Evolutionary conservation across 164 flowering plant genomes (phyloP).

Genomic region (Vitis riparia): DNA sequence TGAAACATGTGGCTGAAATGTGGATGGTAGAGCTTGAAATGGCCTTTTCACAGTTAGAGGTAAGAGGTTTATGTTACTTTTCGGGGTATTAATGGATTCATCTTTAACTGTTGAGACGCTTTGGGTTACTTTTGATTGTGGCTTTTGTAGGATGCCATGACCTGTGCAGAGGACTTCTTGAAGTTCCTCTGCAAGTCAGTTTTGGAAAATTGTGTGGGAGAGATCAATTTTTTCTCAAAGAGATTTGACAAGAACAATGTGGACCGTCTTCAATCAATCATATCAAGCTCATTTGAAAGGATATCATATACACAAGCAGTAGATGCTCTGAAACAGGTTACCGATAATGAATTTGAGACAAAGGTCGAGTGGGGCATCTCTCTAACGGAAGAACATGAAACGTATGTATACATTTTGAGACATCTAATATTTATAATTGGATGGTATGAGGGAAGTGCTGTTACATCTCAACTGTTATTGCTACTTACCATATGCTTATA

Average conservation of each 20-base stretch:
- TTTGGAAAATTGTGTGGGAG: conserved; percentile 59
- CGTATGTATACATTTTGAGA: conserved; percentile 34
- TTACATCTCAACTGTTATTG: neutral
- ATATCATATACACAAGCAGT: conserved; percentile 73
- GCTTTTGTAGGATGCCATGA: conserved; percentile 65
- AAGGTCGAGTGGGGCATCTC: conserved; percentile 59
- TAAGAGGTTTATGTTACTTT: conserved; percentile 14
- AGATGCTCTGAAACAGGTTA: conserved; percentile 55
- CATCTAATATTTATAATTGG: neutral
- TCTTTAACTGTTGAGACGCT: no score
- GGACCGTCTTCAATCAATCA: conserved; percentile 48
- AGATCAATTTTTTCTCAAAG: conserved; percentile 56
- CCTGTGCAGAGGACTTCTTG: conserved; percentile 67
- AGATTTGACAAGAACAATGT: conserved; percentile 44
- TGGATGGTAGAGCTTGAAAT: conserved; percentile 85
- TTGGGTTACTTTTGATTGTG: no score
- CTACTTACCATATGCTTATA: neutral
- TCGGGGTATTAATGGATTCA: no score
- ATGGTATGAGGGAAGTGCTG: neutral
- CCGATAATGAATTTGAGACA: conserved; percentile 40
- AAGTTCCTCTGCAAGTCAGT: conserved; percentile 73
- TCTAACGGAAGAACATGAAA: conserved; percentile 72
- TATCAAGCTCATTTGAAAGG: conserved; percentile 50
- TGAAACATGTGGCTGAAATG: conserved; percentile 63
- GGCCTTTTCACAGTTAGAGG: conserved; percentile 85